phyloP scores from a whole-genome alignment of 192 early-diverging fungal species.

The Helicostylum pulchrum region DNA sequence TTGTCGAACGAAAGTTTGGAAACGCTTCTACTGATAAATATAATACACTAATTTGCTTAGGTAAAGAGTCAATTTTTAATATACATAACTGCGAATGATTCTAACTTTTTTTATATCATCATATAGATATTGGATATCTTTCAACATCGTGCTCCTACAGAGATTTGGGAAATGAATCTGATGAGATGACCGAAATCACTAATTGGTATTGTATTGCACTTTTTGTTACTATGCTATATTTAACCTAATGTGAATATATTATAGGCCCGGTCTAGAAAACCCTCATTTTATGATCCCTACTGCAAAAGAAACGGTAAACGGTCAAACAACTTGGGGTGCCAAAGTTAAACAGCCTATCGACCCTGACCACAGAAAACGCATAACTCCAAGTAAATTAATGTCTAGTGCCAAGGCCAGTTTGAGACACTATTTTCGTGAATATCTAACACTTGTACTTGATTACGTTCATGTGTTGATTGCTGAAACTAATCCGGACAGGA shows the following conservation, averaged over 20 bases:
- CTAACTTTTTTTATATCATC: not conserved
- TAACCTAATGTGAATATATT: too few species aligned
- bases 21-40: not conserved
- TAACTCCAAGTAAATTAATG: not conserved
- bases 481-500: not conserved
- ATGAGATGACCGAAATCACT: not conserved
- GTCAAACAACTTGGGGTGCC: not conserved
- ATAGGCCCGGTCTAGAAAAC: too few species aligned
- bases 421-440: not conserved
- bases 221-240: too few species aligned
- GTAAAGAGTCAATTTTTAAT: not conserved
- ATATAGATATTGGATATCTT: conserved; percentile 4
- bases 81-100: not conserved
- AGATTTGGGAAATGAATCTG: not conserved
- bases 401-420: not conserved
- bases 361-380: not conserved
- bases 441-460: not conserved
- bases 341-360: not conserved
- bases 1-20: not conserved
- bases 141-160: not conserved
- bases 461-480: not conserved
- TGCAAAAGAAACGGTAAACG: not conserved
- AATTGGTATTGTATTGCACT: not conserved
- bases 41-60: not conserved
- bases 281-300: not conserved